Conservation (phyloP, 2,329 filamentous ascomycete genomes). For the Fusarium udum region DNA sequence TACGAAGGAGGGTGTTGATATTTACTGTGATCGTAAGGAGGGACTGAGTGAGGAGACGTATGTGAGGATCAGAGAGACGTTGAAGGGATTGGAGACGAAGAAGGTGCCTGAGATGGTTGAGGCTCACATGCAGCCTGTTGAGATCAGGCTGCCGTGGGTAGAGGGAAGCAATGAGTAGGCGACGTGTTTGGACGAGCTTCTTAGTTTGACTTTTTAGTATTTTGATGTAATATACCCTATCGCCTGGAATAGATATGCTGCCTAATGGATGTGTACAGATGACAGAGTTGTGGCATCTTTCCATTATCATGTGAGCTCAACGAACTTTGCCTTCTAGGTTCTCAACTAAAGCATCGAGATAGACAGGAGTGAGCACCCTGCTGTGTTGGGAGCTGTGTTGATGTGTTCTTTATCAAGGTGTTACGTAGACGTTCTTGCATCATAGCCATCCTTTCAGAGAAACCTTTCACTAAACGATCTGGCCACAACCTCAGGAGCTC, state of each 20-base stretch:
- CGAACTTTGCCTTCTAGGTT: background rate
- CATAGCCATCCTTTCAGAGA: background rate
- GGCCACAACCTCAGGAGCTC: background rate
- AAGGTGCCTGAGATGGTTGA: conserved; percentile 62
- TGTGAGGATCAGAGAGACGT: conserved; percentile 62
- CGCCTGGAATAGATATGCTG: background rate
- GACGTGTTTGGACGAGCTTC: background rate
- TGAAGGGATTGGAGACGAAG: conserved; percentile 59
- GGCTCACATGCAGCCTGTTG: conserved; percentile 60
- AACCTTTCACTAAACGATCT: background rate
- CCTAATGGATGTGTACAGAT: background rate
- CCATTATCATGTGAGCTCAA: background rate
- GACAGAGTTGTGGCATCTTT: background rate
- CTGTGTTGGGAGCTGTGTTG: background rate
- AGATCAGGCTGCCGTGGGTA: conserved; percentile 62
- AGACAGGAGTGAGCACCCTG: background rate
- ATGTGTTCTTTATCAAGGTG: background rate
- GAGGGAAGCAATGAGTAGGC: conserved; percentile 31
- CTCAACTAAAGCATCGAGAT: background rate
- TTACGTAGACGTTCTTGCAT: background rate
- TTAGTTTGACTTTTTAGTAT: background rate
- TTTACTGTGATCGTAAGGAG: conserved; percentile 73
- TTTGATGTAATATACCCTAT: conserved; percentile 23
- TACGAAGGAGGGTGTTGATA: conserved; percentile 81
- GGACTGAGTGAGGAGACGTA: conserved; percentile 69